phyloP scores from a whole-genome alignment of 2,329 filamentous ascomycete genomes.

The Tolypocladium ovalisporum region DNA sequence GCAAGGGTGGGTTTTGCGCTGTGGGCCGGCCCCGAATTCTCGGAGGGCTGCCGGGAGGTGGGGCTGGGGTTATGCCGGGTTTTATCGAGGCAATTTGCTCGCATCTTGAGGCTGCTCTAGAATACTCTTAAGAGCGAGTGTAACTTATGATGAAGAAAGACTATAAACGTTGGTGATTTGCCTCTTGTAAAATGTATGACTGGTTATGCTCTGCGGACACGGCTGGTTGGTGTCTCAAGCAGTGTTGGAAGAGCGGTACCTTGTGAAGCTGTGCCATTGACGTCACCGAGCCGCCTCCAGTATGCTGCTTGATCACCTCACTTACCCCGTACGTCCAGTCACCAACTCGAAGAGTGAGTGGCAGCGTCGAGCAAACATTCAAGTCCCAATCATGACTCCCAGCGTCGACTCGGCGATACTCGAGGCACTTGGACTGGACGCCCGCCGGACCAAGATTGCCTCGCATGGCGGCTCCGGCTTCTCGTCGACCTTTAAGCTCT shows the following conservation, averaged over 20 bases:
- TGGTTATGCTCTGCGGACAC: no score
- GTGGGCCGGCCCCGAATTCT: background rate
- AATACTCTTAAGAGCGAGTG: no score
- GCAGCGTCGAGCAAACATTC: background rate
- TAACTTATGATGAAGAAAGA: no score
- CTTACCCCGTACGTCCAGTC: background rate
- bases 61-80: background rate
- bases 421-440: conserved; percentile 47
- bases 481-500: conserved; percentile 53
- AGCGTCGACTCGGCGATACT: conserved; percentile 53
- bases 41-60: background rate
- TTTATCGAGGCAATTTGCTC: background rate
- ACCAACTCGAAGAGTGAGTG: no score
- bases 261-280: background rate
- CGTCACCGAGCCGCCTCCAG: background rate
- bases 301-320: background rate
- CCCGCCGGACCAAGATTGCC: conserved; percentile 40
- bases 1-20: background rate
- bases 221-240: background rate
- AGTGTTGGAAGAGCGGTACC: no score
- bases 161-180: no score
- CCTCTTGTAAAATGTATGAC: no score
- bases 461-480: conserved; percentile 58
- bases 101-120: background rate
- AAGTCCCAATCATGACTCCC: conserved; percentile 23